Evolutionary conservation across 2,329 filamentous ascomycete species (phyloP).

Genomic region (Fusarium brevicatenulatum): DNA sequence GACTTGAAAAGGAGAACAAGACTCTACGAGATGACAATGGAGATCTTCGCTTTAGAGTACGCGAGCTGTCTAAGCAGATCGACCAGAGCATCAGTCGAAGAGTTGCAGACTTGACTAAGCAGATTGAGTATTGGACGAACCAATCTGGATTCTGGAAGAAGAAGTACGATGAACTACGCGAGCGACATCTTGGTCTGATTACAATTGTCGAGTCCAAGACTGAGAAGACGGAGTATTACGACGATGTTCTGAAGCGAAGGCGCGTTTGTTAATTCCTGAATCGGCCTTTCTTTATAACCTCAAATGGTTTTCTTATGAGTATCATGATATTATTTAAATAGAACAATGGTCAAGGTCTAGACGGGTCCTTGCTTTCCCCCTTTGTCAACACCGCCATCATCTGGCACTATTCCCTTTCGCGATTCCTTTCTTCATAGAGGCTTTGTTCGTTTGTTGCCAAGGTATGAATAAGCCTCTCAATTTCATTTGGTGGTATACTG

Average conservation of each 20-base stretch:
- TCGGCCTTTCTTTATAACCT: not conserved
- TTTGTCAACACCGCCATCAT: conserved; percentile 13
- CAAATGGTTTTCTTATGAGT: not conserved
- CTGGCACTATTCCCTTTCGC: conserved; percentile 6
- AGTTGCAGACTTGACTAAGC: conserved; percentile 47
- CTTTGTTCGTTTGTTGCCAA: not conserved
- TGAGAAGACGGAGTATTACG: conserved; percentile 49
- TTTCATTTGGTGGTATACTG: not conserved
- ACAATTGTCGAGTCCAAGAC: conserved; percentile 45
- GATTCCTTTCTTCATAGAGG: not conserved
- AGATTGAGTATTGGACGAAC: conserved; percentile 51
- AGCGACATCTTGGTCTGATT: conserved; percentile 44
- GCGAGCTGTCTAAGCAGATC: conserved; percentile 49
- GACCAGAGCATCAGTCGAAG: conserved; percentile 47
- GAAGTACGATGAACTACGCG: conserved; percentile 44
- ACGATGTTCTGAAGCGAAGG: conserved; percentile 49
- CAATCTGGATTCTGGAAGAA: conserved; percentile 47
- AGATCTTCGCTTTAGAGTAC: conserved; percentile 48
- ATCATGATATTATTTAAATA: conserved; percentile 3
- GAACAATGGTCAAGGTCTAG: not conserved
- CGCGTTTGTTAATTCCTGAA: conserved; percentile 41
- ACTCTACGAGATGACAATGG: conserved; percentile 50
- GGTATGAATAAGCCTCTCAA: not conserved
- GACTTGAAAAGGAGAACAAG: conserved; percentile 53
- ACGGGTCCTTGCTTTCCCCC: not conserved